Conservation (phyloP, 75 land plant species). For the Picea sitchensis region DNA sequence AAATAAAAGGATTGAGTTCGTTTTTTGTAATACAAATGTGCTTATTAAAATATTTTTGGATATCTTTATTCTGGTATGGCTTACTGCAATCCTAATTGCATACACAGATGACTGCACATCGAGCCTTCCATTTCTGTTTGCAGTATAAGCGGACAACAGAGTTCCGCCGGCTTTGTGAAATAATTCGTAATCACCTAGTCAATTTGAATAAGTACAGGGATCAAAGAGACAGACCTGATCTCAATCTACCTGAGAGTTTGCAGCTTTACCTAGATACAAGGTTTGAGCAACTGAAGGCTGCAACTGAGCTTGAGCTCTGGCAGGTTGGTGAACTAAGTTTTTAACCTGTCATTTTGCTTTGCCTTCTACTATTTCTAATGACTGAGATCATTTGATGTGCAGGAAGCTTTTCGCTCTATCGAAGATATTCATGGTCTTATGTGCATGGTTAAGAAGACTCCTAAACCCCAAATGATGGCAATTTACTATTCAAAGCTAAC, state of each 20-base stretch:
- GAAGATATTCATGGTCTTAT: constrained; percentile 97
- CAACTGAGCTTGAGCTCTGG: constrained; percentile 96
- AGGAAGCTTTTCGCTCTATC: constrained; percentile 96
- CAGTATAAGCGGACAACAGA: constrained; percentile 95
- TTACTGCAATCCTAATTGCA: neutral
- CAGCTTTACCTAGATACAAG: constrained; percentile 90
- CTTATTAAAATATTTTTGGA: no score
- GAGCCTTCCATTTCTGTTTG: constrained; percentile 95
- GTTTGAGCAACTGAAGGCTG: constrained; percentile 91
- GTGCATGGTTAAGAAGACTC: constrained; percentile 90
- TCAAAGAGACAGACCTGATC: constrained; percentile 92
- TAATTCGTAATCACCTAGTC: constrained; percentile 79
- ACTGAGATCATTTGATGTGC: constrained; percentile 12
- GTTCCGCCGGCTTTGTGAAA: constrained; percentile 92
- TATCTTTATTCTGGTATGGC: no score
- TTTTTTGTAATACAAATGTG: no score
- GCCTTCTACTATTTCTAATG: neutral
- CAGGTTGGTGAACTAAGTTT: constrained; percentile 48
- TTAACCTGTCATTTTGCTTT: neutral
- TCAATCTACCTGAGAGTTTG: constrained; percentile 83
- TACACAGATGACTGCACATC: constrained; percentile 91
- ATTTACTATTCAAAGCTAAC: constrained; percentile 87
- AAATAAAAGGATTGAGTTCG: no score
- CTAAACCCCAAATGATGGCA: constrained; percentile 91
- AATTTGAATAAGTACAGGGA: constrained; percentile 92